Conservation (phyloP, 192 early-diverging fungal species). For the Rhizoclosmatium globosum region DNA sequence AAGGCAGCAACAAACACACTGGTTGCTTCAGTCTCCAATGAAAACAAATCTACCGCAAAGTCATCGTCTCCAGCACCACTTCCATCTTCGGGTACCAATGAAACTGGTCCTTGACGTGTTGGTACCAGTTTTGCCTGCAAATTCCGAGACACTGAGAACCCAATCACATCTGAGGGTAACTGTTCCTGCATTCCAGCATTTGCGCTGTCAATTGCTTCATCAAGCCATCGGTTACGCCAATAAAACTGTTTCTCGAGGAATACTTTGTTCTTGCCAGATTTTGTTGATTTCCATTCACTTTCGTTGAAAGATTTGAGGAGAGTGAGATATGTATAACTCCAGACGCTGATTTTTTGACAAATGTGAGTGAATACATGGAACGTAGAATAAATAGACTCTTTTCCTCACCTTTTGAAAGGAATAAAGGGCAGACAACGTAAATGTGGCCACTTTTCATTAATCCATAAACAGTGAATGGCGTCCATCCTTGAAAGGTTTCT, state of each 20-base stretch:
- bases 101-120: conserved; percentile 21
- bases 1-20: background rate
- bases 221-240: conserved; percentile 31
- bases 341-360: background rate
- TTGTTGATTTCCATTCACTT: conserved; percentile 8
- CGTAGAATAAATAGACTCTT: background rate
- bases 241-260: conserved; percentile 26
- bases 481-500: conserved; percentile 14
- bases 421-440: conserved; percentile 34
- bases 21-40: background rate
- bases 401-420: conserved; percentile 24
- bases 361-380: background rate
- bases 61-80: background rate
- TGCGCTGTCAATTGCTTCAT: conserved; percentile 23
- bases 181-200: background rate
- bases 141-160: background rate
- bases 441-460: conserved; percentile 31
- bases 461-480: conserved; percentile 33
- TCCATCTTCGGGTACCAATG: background rate
- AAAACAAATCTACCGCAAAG: conserved; percentile 16
- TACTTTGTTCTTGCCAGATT: background rate
- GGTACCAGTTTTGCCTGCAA: background rate
- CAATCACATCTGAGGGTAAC: conserved; percentile 2
- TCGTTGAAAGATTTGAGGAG: conserved; percentile 1
- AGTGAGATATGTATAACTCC: background rate